A percentile compares a stretch with the other conserved stretches of the same genome.
These are phyloP conservation scores for Polygonum aviculare DNA, from an alignment of 148 eudicot species.

Conservation along the genomic window DNA sequence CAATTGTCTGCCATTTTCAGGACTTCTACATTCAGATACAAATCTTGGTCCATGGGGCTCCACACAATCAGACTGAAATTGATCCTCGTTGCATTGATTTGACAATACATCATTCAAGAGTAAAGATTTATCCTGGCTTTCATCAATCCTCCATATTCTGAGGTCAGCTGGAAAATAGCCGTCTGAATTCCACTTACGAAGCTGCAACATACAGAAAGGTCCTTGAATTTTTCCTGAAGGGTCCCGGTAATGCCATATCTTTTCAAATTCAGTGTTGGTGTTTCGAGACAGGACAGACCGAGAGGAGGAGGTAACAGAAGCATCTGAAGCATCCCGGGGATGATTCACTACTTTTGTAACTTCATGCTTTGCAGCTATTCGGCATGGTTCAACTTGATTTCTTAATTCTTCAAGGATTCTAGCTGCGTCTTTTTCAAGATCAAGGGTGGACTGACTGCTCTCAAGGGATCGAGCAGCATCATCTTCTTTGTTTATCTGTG, in stretches of 20 bases:
- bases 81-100: conserved; percentile 16
- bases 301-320: conserved; percentile 28
- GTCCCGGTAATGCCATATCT: conserved; percentile 80
- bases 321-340: conserved; percentile 24
- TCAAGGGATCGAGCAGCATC: conserved; percentile 22
- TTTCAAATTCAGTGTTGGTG: conserved; percentile 42
- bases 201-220: conserved; percentile 69
- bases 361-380: conserved; percentile 22
- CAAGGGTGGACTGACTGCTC: conserved; percentile 16
- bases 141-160: conserved; percentile 65
- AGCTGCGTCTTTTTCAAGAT: conserved; percentile 12
- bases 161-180: conserved; percentile 74
- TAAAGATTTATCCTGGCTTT: conserved; percentile 44
- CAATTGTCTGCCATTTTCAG: conserved; percentile 15
- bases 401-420: conserved; percentile 27
- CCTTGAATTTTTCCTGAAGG: conserved; percentile 81
- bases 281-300: conserved; percentile 26
- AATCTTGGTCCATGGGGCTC: conserved; percentile 25
- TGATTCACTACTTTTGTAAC: conserved; percentile 20
- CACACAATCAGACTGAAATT: conserved; percentile 4
- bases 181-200: conserved; percentile 70
- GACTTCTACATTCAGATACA: conserved; percentile 22
- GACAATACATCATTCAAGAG: conserved; percentile 59
- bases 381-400: conserved; percentile 28
- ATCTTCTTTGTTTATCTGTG: conserved; percentile 36